A percentile compares a stretch with the other conserved stretches of the same genome.
Evolutionary conservation across 2,329 filamentous ascomycete species (phyloP).

Genomic region (Phyllachora maydis): DNA sequence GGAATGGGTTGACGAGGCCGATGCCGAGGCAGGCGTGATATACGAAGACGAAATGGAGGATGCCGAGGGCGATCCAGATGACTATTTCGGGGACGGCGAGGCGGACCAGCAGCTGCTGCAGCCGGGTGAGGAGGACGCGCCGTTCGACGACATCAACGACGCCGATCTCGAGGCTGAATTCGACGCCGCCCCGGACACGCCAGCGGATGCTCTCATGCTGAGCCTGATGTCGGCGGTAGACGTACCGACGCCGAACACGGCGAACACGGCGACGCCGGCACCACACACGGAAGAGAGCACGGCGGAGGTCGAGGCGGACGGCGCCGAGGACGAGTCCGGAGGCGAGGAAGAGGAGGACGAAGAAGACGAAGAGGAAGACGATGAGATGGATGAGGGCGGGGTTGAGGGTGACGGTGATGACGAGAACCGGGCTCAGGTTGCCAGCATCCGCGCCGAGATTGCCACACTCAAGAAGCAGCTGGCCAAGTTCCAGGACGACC

Average conservation of each 20-base stretch:
- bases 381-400: constrained; percentile 29
- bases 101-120: constrained; percentile 8
- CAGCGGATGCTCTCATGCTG: constrained; percentile 11
- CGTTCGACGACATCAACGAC: constrained; percentile 12
- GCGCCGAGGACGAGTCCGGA: constrained; percentile 22
- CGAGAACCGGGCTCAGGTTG: constrained; percentile 28
- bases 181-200: constrained; percentile 23
- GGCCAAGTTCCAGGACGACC: constrained; percentile 19
- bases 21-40: constrained; percentile 17
- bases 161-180: constrained; percentile 17
- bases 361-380: constrained; percentile 20
- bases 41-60: constrained; percentile 24
- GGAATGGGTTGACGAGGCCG: constrained; percentile 38
- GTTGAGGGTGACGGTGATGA: constrained; percentile 33
- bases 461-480: constrained; percentile 29
- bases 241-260: constrained; percentile 22
- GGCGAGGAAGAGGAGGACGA: constrained; percentile 19
- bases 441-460: constrained; percentile 33
- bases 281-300: constrained; percentile 21
- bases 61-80: constrained; percentile 23
- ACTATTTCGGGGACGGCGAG: constrained; percentile 14
- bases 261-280: constrained; percentile 15
- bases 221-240: too few relatives aligned
- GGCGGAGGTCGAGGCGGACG: constrained; percentile 17
- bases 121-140: constrained; percentile 4